These are phyloP conservation scores for Isoetes engelmannii DNA, from an alignment of 83 land plant genomes.

Conservation along the genomic window DNA sequence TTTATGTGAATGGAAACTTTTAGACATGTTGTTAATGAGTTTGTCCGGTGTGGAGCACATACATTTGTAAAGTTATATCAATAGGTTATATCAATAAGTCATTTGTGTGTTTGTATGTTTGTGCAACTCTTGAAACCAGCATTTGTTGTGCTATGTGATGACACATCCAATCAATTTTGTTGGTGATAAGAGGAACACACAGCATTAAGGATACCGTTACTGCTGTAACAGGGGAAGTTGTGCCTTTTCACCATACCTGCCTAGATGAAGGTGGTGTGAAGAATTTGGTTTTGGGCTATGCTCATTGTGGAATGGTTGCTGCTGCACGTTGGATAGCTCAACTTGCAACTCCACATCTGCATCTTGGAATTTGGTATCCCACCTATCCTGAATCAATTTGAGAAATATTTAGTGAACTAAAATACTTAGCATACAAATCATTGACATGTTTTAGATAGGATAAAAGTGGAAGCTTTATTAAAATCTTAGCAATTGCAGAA, in stretches of 20 bases:
- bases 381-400: too few relatives aligned
- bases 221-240: conserved; percentile 96
- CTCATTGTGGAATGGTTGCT: conserved; percentile 99
- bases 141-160: conserved; percentile 67
- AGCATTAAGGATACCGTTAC: conserved; percentile 94
- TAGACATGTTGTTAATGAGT: not conserved
- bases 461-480: too few relatives aligned
- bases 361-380: too few relatives aligned
- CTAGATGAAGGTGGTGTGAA: conserved; percentile 74
- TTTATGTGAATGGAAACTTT: not conserved
- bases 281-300: conserved; percentile 89
- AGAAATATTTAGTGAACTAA: too few relatives aligned
- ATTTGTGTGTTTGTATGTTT: conserved; percentile 1
- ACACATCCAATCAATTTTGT: conserved; percentile 48
- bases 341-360: conserved; percentile 66
- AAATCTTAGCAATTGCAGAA: too few relatives aligned
- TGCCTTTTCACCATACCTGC: conserved; percentile 90
- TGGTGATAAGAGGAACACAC: conserved; percentile 90
- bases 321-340: conserved; percentile 99
- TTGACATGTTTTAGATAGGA: too few relatives aligned
- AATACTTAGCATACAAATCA: too few relatives aligned
- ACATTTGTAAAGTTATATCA: not conserved
- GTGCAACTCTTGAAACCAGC: conserved; percentile 95
- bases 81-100: not conserved
- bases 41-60: not conserved